These are phyloP conservation scores for Pleurotus cornucopiae DNA, from an alignment of 768 basidiomycete genomes.

Conservation along the genomic window DNA sequence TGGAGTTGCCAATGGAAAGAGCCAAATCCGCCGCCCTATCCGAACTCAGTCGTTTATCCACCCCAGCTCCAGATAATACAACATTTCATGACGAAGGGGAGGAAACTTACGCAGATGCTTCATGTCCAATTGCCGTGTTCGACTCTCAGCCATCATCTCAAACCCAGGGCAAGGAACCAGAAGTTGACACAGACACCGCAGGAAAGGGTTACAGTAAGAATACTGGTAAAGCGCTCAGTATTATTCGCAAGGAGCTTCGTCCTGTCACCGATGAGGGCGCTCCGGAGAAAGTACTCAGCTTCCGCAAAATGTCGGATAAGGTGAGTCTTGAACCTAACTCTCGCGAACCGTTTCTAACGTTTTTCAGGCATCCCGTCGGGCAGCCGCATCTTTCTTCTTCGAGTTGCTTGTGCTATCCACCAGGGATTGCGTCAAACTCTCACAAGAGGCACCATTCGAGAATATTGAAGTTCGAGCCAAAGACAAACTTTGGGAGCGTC, in stretches of 20 bases:
- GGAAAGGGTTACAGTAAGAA: slow-evolving; percentile 84
- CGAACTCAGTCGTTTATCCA: slow-evolving; percentile 60
- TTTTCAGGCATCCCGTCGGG: slow-evolving; percentile 77
- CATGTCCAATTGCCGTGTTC: slow-evolving; percentile 80
- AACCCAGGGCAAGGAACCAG: slow-evolving; percentile 42
- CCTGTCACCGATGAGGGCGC: slow-evolving; percentile 41
- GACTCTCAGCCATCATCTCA: slow-evolving; percentile 59
- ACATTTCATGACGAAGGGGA: slow-evolving; percentile 48
- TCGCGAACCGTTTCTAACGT: slow-evolving; percentile 3
- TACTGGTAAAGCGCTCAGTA: slow-evolving; percentile 75
- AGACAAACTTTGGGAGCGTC: slow-evolving; percentile 80
- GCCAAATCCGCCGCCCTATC: slow-evolving; percentile 51
- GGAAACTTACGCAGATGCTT: slow-evolving; percentile 63
- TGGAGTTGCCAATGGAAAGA: slow-evolving; percentile 29
- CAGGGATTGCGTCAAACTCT: slow-evolving; percentile 81
- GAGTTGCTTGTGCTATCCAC: slow-evolving; percentile 93
- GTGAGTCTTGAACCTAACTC: slow-evolving; percentile 29
- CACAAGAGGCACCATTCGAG: slow-evolving; percentile 71
- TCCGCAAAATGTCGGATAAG: slow-evolving; percentile 75
- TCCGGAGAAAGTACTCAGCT: slow-evolving; percentile 66
- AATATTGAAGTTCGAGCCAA: slow-evolving; percentile 85
- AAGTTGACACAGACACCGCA: slow-evolving; percentile 38
- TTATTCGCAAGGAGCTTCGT: slow-evolving; percentile 71
- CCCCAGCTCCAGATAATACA: slow-evolving; percentile 54
- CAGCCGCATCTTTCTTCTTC: slow-evolving; percentile 96